Evolutionary conservation across 208 protist species (phyloP), one percentile per base, ranked within the genome.

Genomic region (Trypanosoma platydactyli): DNA sequence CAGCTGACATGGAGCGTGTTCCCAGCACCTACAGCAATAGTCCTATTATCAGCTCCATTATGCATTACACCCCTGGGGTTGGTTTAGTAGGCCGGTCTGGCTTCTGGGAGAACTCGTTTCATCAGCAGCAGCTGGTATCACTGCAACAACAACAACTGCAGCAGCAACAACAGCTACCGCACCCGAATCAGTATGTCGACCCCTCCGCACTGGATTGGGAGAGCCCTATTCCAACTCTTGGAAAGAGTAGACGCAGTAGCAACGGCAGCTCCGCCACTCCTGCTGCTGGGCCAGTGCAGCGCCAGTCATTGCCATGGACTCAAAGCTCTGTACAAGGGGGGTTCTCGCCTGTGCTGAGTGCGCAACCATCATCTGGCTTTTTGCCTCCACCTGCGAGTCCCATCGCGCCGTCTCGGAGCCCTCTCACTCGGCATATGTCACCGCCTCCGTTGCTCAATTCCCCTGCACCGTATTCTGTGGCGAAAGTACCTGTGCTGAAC

Each of bases 21-120:
- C 45, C 58, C 4, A 64, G 44, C 42, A 22, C 44, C n/a, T 25
- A 52, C 24, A 24, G 41, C 41, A 64, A n/a, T 25, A 64, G 42
- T 25, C 1, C 25, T 42, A 53, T 25, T 13, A 38, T 45, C 9
- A 63, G 57, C 25, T 24, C 22, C 24, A 38, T 0, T 20, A 20
- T 40, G 24, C 22, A 25, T 5, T 20, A 22, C n/a, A 5, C 11
- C 5, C 27, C 27, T 30, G 33, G 9, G 6, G 12, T 6, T 18
- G 6, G 27, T 55, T 38, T 16, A 6, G 18, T 18, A 30, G 18
- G 33, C 15, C 51, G 51, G 11, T 30, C 27, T 15, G 3, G 51
- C 25, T 30, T n/a, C 15, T 40, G 51, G 51, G 51, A 55, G 51
- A 24, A 55, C 7, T 16, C 20, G 15, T 18, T 38, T 38, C 33